A percentile compares a stretch with the other conserved stretches of the same genome.
Conservation (phyloP, 495 filamentous ascomycete genomes). For the Trichoderma virens region DNA sequence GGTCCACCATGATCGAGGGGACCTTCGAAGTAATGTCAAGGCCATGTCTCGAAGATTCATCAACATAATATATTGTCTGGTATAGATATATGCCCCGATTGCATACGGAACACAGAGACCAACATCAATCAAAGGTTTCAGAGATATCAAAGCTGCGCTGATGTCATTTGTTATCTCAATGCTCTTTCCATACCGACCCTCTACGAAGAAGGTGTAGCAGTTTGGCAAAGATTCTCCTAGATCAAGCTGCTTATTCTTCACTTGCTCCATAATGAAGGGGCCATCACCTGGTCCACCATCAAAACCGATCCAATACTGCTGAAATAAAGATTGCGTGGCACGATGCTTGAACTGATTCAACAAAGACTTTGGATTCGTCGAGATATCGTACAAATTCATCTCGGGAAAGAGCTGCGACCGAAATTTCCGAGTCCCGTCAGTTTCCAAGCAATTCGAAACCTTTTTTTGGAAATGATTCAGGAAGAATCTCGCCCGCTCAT, state of each 20-base stretch:
- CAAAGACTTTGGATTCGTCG: conserved; percentile 23
- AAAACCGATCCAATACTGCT: conserved; percentile 21
- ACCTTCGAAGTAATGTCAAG: too few relatives aligned
- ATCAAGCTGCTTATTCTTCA: conserved; percentile 15
- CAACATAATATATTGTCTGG: conserved; percentile 21
- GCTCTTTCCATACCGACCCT: conserved; percentile 16
- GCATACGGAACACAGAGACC: conserved; percentile 20
- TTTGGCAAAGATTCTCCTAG: conserved; percentile 13
- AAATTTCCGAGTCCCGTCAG: conserved; percentile 20
- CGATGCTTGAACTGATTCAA: conserved; percentile 26
- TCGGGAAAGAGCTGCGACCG: conserved; percentile 27
- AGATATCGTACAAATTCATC: conserved; percentile 31
- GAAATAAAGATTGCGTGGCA: conserved; percentile 19
- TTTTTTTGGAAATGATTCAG: too few relatives aligned
- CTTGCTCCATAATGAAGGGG: conserved; percentile 19
- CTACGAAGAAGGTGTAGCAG: conserved; percentile 20
- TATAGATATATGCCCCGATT: conserved; percentile 25
- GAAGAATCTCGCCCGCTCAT: too few relatives aligned
- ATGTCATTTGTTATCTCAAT: conserved; percentile 4
- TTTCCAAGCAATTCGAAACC: conserved; percentile 15
- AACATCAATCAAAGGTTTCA: conserved; percentile 14
- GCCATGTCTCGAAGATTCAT: conserved; percentile 30
- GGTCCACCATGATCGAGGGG: too few relatives aligned
- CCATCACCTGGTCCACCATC: conserved; percentile 17
- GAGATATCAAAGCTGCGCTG: conserved; percentile 11